phyloP scores from a whole-genome alignment of 768 basidiomycete genomes.

The Phlegmacium glaucopus region DNA sequence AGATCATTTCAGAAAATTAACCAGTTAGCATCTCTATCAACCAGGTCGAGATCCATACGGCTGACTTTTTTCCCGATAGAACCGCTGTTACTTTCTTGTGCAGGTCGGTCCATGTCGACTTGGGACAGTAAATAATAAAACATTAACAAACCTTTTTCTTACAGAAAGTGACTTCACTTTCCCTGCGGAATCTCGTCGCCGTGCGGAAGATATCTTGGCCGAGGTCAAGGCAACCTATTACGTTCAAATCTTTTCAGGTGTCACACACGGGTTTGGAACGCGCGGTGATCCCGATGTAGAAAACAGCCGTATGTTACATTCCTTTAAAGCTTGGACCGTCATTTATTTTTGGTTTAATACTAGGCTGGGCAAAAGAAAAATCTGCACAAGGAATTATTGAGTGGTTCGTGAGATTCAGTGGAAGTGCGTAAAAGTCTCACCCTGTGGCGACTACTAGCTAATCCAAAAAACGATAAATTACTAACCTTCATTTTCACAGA shows the following conservation, averaged over 20 bases:
- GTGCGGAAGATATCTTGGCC: constrained; percentile 53
- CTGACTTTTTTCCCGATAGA: constrained; percentile 26
- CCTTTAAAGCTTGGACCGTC: neutral
- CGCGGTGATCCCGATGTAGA: constrained; percentile 42
- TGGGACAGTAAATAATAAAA: neutral
- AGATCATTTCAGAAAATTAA: constrained; percentile 43
- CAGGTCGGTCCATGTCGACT: constrained; percentile 32
- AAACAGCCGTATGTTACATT: constrained; percentile 30
- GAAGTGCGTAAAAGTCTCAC: too few relatives aligned
- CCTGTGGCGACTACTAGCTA: too few relatives aligned
- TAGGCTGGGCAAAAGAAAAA: constrained; percentile 63
- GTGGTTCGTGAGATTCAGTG: constrained; percentile 50
- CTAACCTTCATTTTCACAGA: too few relatives aligned
- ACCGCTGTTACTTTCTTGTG: constrained; percentile 53
- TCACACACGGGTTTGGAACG: constrained; percentile 45
- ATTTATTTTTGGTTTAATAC: neutral
- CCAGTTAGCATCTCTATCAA: constrained; percentile 34
- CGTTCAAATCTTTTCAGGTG: constrained; percentile 54
- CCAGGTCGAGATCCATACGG: neutral
- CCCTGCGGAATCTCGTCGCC: constrained; percentile 46
- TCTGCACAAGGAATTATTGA: constrained; percentile 45
- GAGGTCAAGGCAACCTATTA: constrained; percentile 50
- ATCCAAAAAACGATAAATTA: too few relatives aligned
- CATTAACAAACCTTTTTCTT: neutral
- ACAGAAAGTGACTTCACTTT: constrained; percentile 56